Base-by-base conservation (phyloP, 257 asterid genomes). In the Solanum pennellii region DNA sequence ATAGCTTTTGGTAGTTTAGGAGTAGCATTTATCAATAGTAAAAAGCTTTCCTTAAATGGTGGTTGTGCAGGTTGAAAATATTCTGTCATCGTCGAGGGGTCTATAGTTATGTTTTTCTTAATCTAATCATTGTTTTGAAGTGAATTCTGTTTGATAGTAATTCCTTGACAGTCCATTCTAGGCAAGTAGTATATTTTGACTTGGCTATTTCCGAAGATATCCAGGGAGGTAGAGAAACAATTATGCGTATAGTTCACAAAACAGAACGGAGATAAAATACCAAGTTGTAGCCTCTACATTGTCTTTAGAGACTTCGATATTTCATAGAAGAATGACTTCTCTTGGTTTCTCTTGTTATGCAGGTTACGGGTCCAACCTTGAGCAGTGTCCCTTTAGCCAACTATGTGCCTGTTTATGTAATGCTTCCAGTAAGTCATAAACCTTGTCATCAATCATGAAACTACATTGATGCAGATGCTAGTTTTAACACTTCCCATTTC, bases 381-480 rank as follows among this genome's bases (percentile, higher is more conserved):
- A 73, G 72, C 82, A 60, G 85, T 52, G 42, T 65, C 37, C 71
- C 85, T 76, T 71, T 91, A 62, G 92, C 90, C 45, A 92, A 94
- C 89, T 95, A 94, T 74, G 95, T 93, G 47, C 98, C 97, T 10
- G 89, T 94, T 25, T 95, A 88, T 86, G 95, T 95, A 60, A 95
- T 95, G 98, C 97, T 94, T 86, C 98, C 86, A 77, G 95, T 95
- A 89, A 87, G 90, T 88, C 75, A 11, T n/a, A 27, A 47, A 35
- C 86, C 49, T 9, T 66, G 44, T 82, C 69, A 18, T 82, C 1
- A 4, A 52, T n/a, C 68, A 27, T 82, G 44, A n/a, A 23, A 25
- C 33, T 47, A 29, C 44, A 47, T 29, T 31, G 69, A 82, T 82
- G 44, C 69, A 49, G 56, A 49, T 82, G 20, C 85, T 82, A 49